Conservation (phyloP, 441 rosid species). For the Arabidopsis lyrata region DNA sequence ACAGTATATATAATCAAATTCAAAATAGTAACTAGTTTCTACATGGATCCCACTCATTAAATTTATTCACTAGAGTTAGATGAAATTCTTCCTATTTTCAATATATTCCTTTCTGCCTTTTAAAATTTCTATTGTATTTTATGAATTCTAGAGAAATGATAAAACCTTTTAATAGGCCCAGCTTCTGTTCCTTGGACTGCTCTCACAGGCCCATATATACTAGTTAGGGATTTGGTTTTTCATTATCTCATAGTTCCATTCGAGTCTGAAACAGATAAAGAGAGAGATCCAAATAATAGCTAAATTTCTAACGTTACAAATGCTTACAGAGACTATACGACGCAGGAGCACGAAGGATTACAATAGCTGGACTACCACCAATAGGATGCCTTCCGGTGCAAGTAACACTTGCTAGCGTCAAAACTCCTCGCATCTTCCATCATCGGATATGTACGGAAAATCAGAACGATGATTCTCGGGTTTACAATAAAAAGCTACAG, state of each 20-base stretch:
- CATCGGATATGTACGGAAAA: conserved; percentile 42
- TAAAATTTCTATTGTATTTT: not conserved
- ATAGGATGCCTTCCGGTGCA: conserved; percentile 64
- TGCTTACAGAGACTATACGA: conserved; percentile 48
- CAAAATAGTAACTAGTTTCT: not conserved
- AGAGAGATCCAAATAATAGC: not conserved
- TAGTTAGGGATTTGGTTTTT: not conserved
- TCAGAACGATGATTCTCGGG: conserved; percentile 48
- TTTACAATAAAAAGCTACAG: conserved; percentile 51
- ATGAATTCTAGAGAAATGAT: not conserved
- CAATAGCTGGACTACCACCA: conserved; percentile 62
- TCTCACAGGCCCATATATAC: conserved; percentile 1
- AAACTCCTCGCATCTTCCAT: not conserved
- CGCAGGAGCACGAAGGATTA: conserved; percentile 50
- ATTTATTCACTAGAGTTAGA: conserved; percentile 8
- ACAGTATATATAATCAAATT: not conserved
- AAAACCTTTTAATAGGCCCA: not conserved
- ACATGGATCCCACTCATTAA: conserved; percentile 25
- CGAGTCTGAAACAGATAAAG: not conserved
- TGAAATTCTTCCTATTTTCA: not conserved
- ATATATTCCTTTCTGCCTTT: not conserved
- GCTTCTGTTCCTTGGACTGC: not conserved
- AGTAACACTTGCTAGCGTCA: conserved; percentile 43
- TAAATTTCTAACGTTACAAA: not conserved
- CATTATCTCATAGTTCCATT: not conserved